Evolutionary conservation across 805 yeast genomes (phyloP), one percentile per base, ranked within the genome.

Genomic region (Aciculoconidium aculeatum): DNA sequence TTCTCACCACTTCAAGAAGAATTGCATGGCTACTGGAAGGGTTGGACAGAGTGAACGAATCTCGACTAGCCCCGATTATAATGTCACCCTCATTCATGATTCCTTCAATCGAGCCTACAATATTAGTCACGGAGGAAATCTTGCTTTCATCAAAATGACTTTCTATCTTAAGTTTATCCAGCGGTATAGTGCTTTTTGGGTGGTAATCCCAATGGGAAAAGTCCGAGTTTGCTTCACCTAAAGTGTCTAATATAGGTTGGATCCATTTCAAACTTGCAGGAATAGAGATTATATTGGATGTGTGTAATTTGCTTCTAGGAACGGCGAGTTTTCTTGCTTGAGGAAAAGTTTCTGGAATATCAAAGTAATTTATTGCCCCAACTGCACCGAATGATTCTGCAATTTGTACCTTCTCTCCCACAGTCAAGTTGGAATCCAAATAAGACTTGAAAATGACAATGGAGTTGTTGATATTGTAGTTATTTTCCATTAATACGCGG

Each of bases 11-110:
- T 32, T 64, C 69, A 21, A 64, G 44, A 34, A 64, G 36, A 11
- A 64, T 41, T 1, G 60, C 67, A 31, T 63, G 69, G 6, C 58
- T 58, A 32, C 65, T 53, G 27, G 57, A 40, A 1, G 68, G 67
- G 34, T 58, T 54, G 0, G 57, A 41, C 0, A 55, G 40, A 0
- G 66, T 60, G 21, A 57, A 52, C 5, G 59, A 47, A 30, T 64
- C 70, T 30, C 69, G 43, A 4, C 57, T 44, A 3, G 65, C 61
- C 0, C 68, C 70, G 30, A 64, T 55, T 3, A 64, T 44, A 7
- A 64, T 49, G 19, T 49, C 61, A 4, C 65, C 65, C 34, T 62
- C 70, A 30, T 52, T 51, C 23, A 61, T 43, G 4, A 62, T 54
- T 1, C 69, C 69, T 11, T 53, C 45, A 6, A 62, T 32, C 3